Evolutionary conservation across 2,329 filamentous ascomycete genomes (phyloP).

Genomic region (Alternaria postmessia): DNA sequence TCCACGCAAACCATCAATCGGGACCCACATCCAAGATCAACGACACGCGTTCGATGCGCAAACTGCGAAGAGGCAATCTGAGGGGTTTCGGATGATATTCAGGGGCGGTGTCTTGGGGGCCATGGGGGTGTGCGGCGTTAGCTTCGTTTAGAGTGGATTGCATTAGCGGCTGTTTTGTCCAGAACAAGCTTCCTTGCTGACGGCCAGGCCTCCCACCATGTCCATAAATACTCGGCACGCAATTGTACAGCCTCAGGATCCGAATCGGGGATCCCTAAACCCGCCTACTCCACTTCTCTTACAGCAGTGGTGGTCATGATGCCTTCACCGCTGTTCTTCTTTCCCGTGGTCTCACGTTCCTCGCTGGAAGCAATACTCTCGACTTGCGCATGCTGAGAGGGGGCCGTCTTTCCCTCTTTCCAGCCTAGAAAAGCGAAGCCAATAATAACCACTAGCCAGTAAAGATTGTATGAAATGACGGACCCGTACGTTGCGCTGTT

Average conservation of each 20-base stretch:
- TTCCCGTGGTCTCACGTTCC: conserved; percentile 21
- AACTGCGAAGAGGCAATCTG: not conserved
- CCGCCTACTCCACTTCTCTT: conserved; percentile 21
- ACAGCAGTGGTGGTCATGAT: conserved; percentile 22
- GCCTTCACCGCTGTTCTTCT: conserved; percentile 27
- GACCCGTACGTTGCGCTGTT: conserved; percentile 90
- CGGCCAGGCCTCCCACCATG: conserved; percentile 7
- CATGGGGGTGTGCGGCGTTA: not conserved
- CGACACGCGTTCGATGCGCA: conserved; percentile 16
- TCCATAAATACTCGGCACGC: not conserved
- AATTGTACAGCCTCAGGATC: not conserved
- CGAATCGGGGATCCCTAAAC: not conserved
- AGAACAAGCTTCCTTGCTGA: conserved; percentile 6
- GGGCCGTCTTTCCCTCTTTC: conserved; percentile 62
- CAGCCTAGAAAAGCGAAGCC: conserved; percentile 72
- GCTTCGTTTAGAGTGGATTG: conserved; percentile 3
- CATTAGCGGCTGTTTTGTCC: conserved; percentile 12
- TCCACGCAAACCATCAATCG: conserved; percentile 3
- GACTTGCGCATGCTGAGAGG: conserved; percentile 8
- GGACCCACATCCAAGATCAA: conserved; percentile 10
- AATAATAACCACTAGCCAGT: conserved; percentile 78
- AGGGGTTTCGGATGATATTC: not conserved
- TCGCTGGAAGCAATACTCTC: conserved; percentile 28
- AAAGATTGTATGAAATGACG: conserved; percentile 85
- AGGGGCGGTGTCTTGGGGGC: conserved; percentile 4